Conservation (phyloP, 805 yeast species). For the Teunomyces pallodes region DNA sequence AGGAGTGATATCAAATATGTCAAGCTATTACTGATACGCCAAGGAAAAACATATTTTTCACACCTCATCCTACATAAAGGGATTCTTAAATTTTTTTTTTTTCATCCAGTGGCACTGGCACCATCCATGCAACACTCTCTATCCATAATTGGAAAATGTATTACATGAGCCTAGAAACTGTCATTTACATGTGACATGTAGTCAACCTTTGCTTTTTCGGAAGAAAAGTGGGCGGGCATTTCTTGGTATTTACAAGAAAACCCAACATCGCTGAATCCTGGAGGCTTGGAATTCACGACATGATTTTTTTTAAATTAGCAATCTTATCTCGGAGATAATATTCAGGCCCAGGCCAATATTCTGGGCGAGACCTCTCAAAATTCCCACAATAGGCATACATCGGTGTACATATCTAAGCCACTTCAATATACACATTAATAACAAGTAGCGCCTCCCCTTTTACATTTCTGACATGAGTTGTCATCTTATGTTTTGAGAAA, state of each 20-base stretch:
- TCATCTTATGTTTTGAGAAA: background rate
- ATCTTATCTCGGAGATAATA: slow-evolving; percentile 2
- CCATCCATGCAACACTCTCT: background rate
- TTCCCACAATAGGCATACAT: background rate
- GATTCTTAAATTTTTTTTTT: background rate
- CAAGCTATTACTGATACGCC: background rate
- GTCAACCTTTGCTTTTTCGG: background rate
- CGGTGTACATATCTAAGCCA: background rate
- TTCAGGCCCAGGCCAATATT: background rate
- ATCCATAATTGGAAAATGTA: background rate
- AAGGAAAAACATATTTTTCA: background rate
- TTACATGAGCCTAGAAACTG: background rate
- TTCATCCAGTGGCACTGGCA: background rate
- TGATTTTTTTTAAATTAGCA: background rate
- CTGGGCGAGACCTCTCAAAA: background rate
- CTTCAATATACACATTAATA: background rate
- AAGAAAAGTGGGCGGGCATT: background rate
- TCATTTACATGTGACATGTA: background rate
- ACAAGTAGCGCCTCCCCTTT: too few relatives aligned
- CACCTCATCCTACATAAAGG: background rate
- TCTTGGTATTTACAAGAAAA: background rate
- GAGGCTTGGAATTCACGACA: background rate
- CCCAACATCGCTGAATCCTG: background rate
- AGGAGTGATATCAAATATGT: slow-evolving; percentile 5
- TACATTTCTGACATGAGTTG: too few relatives aligned